Conservation (phyloP, 495 filamentous ascomycete species). For the Trichoderma virens region DNA sequence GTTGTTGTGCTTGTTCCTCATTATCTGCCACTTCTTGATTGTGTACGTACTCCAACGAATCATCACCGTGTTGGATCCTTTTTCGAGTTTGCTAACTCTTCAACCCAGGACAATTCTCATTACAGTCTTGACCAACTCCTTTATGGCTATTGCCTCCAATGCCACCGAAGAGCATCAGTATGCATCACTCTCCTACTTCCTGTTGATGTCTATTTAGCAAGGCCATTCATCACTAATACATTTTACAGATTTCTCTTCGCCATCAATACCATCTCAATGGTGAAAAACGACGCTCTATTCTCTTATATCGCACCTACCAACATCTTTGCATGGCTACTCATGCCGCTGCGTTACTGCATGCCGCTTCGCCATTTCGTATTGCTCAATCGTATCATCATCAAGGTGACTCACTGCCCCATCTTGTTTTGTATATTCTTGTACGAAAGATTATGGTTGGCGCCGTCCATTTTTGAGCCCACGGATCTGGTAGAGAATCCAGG, state of each 20-base stretch:
- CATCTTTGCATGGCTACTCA: conserved; percentile 76
- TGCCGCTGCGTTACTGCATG: conserved; percentile 69
- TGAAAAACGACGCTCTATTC: conserved; percentile 89
- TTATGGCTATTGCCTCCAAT: conserved; percentile 88
- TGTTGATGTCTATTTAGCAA: neutral
- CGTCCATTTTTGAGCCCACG: conserved; percentile 62
- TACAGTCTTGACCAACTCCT: conserved; percentile 86
- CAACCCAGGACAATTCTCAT: conserved; percentile 65
- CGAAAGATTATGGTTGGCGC: conserved; percentile 66
- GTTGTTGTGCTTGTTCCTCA: conserved; percentile 71
- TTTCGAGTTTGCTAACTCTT: conserved; percentile 15
- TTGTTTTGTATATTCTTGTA: conserved; percentile 79
- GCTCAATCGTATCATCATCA: conserved; percentile 80
- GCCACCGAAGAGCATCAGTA: conserved; percentile 83
- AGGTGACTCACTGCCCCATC: conserved; percentile 80
- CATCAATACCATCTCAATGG: conserved; percentile 91
- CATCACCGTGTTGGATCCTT: neutral
- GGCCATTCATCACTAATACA: neutral
- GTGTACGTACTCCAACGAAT: conserved; percentile 38
- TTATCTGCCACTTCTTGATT: conserved; percentile 92
- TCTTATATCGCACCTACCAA: conserved; percentile 87
- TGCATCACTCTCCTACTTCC: conserved; percentile 9
- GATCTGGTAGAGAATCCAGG: conserved; percentile 54
- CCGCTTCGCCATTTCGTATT: conserved; percentile 71
- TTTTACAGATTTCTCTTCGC: conserved; percentile 66